Evolutionary conservation across 768 basidiomycete genomes (phyloP).

Genomic region (Russula emetica): DNA sequence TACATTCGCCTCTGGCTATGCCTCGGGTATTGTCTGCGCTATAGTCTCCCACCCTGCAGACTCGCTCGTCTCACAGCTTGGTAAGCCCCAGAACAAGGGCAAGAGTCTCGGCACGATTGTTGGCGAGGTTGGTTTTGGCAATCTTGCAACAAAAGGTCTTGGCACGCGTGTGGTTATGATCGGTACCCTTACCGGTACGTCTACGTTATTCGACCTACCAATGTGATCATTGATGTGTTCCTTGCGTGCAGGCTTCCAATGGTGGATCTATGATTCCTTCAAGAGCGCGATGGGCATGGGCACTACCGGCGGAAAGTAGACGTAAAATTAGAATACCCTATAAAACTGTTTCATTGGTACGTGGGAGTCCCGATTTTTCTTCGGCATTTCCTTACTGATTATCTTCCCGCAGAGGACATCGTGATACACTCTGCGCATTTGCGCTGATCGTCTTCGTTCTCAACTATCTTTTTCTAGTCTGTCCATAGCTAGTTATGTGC

Average conservation of each 20-base stretch:
- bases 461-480: conserved; percentile 15
- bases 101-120: conserved; percentile 69
- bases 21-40: conserved; percentile 94
- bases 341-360: conserved; percentile 3
- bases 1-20: conserved; percentile 87
- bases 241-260: conserved; percentile 73
- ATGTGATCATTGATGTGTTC: conserved; percentile 22
- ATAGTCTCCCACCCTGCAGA: conserved; percentile 96
- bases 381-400: not conserved
- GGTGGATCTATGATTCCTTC: conserved; percentile 92
- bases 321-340: conserved; percentile 39
- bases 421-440: conserved; percentile 11
- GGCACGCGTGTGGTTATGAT: conserved; percentile 87
- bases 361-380: not conserved
- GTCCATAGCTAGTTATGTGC: conserved; percentile 22
- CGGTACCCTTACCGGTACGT: conserved; percentile 33
- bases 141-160: conserved; percentile 79
- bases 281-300: conserved; percentile 81
- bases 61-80: conserved; percentile 88
- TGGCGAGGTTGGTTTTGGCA: conserved; percentile 58
- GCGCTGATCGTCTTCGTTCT: conserved; percentile 4
- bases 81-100: conserved; percentile 83
- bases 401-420: conserved; percentile 6
- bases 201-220: not conserved
- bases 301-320: conserved; percentile 84